Evolutionary conservation across 2,329 filamentous ascomycete genomes (phyloP).

Genomic region (Alternaria hordeiaustralica): DNA sequence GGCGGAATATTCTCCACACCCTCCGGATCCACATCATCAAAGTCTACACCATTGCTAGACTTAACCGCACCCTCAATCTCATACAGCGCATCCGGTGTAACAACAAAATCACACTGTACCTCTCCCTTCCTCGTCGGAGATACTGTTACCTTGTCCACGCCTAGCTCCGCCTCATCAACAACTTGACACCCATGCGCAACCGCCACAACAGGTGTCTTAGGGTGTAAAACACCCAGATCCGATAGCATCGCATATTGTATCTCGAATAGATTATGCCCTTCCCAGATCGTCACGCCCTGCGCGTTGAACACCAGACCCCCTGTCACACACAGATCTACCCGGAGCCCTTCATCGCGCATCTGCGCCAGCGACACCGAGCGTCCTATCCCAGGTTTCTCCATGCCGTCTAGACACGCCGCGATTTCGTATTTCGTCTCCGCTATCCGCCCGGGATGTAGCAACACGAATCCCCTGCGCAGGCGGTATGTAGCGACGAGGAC

Average conservation of each 20-base stretch:
- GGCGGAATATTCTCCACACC: slow-evolving; percentile 50
- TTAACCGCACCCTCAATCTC: slow-evolving; percentile 40
- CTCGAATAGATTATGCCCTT: slow-evolving; percentile 53
- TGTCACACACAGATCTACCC: slow-evolving; percentile 49
- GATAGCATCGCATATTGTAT: slow-evolving; percentile 54
- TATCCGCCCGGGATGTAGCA: slow-evolving; percentile 49
- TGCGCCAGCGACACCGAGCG: slow-evolving; percentile 45
- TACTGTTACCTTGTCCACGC: slow-evolving; percentile 25
- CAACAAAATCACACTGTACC: slow-evolving; percentile 52
- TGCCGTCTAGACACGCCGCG: slow-evolving; percentile 53
- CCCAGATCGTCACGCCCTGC: slow-evolving; percentile 50
- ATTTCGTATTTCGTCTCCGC: slow-evolving; percentile 32
- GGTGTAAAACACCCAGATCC: slow-evolving; percentile 39
- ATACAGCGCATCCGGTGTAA: slow-evolving; percentile 46
- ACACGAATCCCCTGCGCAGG: slow-evolving; percentile 52
- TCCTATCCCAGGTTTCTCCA: slow-evolving; percentile 51
- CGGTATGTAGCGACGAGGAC: slow-evolving; percentile 53
- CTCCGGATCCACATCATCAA: slow-evolving; percentile 45
- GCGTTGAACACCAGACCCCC: slow-evolving; percentile 51
- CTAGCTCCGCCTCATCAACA: slow-evolving; percentile 37
- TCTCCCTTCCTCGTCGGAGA: slow-evolving; percentile 44
- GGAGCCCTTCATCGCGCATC: slow-evolving; percentile 36
- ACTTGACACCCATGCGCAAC: slow-evolving; percentile 54
- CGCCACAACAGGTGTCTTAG: slow-evolving; percentile 38
- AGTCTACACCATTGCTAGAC: slow-evolving; percentile 48